Conservation (phyloP, 1,139 yeast genomes). For the Pichia sp. region DNA sequence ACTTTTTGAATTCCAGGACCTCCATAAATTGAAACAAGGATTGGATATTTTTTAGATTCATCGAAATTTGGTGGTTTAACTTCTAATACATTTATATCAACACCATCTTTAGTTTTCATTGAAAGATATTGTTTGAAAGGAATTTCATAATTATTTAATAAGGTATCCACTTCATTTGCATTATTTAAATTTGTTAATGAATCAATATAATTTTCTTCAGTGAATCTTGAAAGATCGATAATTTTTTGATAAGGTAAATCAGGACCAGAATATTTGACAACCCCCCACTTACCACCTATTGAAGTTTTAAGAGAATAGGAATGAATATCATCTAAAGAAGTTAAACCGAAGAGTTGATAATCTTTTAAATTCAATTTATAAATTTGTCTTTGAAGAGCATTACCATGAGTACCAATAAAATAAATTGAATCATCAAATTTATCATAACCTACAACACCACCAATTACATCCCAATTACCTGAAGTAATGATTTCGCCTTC, state of each 20-base stretch:
- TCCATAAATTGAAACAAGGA: slow-evolving; percentile 80
- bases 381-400: slow-evolving; percentile 49
- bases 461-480: slow-evolving; percentile 64
- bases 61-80: slow-evolving; percentile 67
- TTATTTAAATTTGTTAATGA: slow-evolving; percentile 27
- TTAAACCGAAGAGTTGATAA: slow-evolving; percentile 19
- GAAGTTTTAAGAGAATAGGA: slow-evolving; percentile 38
- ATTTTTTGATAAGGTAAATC: slow-evolving; percentile 56
- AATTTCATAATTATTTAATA: slow-evolving; percentile 35
- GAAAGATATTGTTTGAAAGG: slow-evolving; percentile 50
- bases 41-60: slow-evolving; percentile 56
- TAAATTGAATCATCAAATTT: slow-evolving; percentile 46
- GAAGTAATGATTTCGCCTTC: slow-evolving; percentile 45
- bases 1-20: slow-evolving; percentile 91
- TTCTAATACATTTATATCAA: slow-evolving; percentile 59
- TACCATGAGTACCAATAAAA: slow-evolving; percentile 53
- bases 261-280: slow-evolving; percentile 58
- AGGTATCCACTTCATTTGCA: slow-evolving; percentile 30
- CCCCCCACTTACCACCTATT: slow-evolving; percentile 45
- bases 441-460: slow-evolving; percentile 52
- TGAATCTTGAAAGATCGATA: slow-evolving; percentile 36
- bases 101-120: slow-evolving; percentile 30
- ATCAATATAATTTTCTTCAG: slow-evolving; percentile 23
- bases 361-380: slow-evolving; percentile 34
- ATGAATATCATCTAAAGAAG: slow-evolving; percentile 27